Percentiles rank a stretch among this genome's conserved stretches.
Conservation (phyloP, 2,329 filamentous ascomycete genomes). For the Penicillium sp. region DNA sequence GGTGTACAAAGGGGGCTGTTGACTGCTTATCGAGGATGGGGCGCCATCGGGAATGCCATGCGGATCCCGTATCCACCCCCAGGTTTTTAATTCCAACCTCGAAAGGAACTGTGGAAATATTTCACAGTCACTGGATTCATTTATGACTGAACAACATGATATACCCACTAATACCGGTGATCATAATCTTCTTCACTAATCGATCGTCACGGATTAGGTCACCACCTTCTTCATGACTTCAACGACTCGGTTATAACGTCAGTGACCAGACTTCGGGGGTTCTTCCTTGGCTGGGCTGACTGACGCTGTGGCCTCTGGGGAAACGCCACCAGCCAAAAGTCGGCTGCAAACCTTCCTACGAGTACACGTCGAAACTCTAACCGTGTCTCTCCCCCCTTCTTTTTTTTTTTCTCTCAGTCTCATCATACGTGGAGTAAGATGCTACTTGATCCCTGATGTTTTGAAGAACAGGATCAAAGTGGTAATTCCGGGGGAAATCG, state of each 20-base stretch:
- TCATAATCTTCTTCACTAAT: too few species aligned
- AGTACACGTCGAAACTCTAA: background rate
- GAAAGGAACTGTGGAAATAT: background rate
- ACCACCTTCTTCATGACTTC: background rate
- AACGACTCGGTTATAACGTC: slow-evolving; percentile 7
- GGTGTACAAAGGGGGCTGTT: background rate
- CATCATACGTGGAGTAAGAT: too few species aligned
- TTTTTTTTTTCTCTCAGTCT: too few species aligned
- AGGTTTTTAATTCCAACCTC: slow-evolving; percentile 1
- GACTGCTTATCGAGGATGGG: slow-evolving; percentile 1
- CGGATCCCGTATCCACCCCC: slow-evolving; percentile 10
- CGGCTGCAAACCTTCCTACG: background rate
- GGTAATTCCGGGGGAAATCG: too few species aligned
- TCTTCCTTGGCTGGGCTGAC: background rate
- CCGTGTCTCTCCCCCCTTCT: background rate
- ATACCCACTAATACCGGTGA: background rate
- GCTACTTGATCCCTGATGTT: too few species aligned
- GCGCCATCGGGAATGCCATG: slow-evolving; percentile 4
- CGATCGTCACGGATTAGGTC: background rate
- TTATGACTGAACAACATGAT: background rate
- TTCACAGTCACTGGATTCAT: background rate
- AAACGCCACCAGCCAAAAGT: slow-evolving; percentile 3
- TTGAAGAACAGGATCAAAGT: too few species aligned
- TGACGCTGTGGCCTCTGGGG: background rate
- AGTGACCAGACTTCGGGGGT: background rate